A percentile compares a stretch with the other conserved stretches of the same genome.
phyloP scores from a whole-genome alignment of 495 filamentous ascomycete genomes.

The Cairneyella variabilis region DNA sequence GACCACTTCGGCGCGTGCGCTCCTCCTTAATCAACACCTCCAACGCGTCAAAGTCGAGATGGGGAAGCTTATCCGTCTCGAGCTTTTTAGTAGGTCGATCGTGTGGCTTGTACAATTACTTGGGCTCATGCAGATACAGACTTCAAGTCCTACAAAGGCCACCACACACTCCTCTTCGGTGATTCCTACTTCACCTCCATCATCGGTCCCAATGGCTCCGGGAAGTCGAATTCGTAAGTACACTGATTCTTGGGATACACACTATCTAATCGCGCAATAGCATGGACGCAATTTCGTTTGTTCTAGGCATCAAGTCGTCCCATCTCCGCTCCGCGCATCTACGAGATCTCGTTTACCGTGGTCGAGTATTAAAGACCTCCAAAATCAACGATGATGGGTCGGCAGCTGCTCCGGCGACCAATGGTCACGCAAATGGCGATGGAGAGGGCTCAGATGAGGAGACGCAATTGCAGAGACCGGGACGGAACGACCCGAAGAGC shows the following conservation, averaged over 20 bases:
- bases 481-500: conserved; percentile 73
- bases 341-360: conserved; percentile 92
- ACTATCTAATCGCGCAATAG: conserved; percentile 38
- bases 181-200: conserved; percentile 99
- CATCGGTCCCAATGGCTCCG: conserved; percentile 98
- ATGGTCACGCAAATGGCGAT: conserved; percentile 52
- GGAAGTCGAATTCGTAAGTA: conserved; percentile 97
- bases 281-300: conserved; percentile 99
- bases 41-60: conserved; percentile 34
- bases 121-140: conserved; percentile 47
- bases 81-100: conserved; percentile 77
- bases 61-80: conserved; percentile 89
- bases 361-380: conserved; percentile 84
- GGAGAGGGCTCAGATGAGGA: conserved; percentile 53
- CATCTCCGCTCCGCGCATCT: conserved; percentile 94
- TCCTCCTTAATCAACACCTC: background rate
- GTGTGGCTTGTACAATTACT: background rate
- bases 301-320: conserved; percentile 96
- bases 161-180: conserved; percentile 90
- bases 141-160: conserved; percentile 99
- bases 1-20: conserved; percentile 23
- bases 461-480: conserved; percentile 47
- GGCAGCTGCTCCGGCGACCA: conserved; percentile 51
- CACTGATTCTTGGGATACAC: background rate
- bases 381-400: conserved; percentile 87